These are phyloP conservation scores for Pichia kudriavzevii DNA, from an alignment of 1,139 yeast genomes.

Conservation along the genomic window DNA sequence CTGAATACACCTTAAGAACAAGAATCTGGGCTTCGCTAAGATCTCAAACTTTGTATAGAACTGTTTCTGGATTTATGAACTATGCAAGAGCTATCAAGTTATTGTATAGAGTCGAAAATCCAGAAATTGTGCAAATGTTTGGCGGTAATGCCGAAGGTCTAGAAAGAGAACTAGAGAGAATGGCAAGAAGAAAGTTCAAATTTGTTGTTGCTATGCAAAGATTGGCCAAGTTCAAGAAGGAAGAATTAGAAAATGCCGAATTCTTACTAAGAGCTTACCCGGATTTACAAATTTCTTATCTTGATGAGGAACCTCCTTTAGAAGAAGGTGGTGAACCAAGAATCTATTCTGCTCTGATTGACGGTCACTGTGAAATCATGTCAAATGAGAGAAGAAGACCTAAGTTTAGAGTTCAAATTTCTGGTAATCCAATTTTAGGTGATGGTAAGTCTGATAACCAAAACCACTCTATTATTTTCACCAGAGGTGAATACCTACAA, in stretches of 20 bases:
- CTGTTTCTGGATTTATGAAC: conserved; percentile 52
- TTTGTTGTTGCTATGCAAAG: conserved; percentile 98
- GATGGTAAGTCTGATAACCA: conserved; percentile 99
- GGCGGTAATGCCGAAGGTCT: conserved; percentile 96
- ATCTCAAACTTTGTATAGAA: conserved; percentile 47
- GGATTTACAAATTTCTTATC: conserved; percentile 94
- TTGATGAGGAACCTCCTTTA: conserved; percentile 79
- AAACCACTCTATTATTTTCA: conserved; percentile 92
- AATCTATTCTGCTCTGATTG: conserved; percentile 91
- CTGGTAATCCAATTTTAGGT: conserved; percentile 98
- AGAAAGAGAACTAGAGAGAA: conserved; percentile 93
- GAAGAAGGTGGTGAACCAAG: conserved; percentile 98
- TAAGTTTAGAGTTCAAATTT: conserved; percentile 91
- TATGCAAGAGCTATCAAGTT: conserved; percentile 96
- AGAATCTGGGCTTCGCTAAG: conserved; percentile 53
- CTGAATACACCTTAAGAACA: conserved; percentile 45
- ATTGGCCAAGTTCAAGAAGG: conserved; percentile 92
- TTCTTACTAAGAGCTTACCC: conserved; percentile 97
- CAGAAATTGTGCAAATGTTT: conserved; percentile 72
- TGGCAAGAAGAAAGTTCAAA: conserved; percentile 99
- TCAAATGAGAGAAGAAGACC: conserved; percentile 99
- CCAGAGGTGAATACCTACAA: conserved; percentile 98
- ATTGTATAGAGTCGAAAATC: conserved; percentile 96
- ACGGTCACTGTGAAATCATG: conserved; percentile 96
- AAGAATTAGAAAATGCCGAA: conserved; percentile 97